A percentile compares a stretch with the other conserved stretches of the same genome.
Evolutionary conservation across 2,329 filamentous ascomycete genomes (phyloP).

Genomic region (Allantophomopsis cytisporea): DNA sequence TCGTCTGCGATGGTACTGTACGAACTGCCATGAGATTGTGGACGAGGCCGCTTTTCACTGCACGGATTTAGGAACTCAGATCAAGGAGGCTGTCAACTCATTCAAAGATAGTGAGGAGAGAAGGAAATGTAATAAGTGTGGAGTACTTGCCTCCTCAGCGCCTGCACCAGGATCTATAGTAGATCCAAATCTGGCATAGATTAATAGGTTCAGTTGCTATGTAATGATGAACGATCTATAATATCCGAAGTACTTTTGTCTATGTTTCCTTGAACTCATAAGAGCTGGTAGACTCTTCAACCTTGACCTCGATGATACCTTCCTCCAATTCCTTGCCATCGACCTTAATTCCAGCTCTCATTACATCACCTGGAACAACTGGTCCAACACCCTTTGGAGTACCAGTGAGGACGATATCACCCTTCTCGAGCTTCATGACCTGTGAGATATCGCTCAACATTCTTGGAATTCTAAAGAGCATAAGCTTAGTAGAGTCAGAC

Average conservation of each 20-base stretch:
- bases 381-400: conserved; percentile 92
- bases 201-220: not conserved
- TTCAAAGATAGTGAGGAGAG: conserved; percentile 59
- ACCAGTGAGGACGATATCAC: conserved; percentile 90
- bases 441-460: conserved; percentile 83
- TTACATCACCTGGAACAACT: conserved; percentile 73
- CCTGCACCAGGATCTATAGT: conserved; percentile 45
- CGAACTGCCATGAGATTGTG: conserved; percentile 53
- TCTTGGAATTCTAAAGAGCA: conserved; percentile 84
- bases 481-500: conserved; percentile 78
- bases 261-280: conserved; percentile 69
- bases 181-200: conserved; percentile 36
- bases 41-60: conserved; percentile 83
- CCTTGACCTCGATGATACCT: conserved; percentile 69
- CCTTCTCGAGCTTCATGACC: conserved; percentile 87
- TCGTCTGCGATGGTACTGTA: conserved; percentile 84
- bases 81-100: conserved; percentile 76
- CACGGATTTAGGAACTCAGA: conserved; percentile 83
- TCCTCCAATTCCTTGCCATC: conserved; percentile 73
- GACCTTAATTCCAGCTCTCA: conserved; percentile 72
- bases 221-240: not conserved
- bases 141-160: conserved; percentile 57
- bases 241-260: conserved; percentile 4
- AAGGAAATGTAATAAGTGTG: conserved; percentile 68
- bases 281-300: conserved; percentile 64